Percentiles rank a stretch among this genome's conserved stretches.
These are phyloP conservation scores for Candida frijolesensis DNA, from an alignment of 1,139 yeast species.

Conservation along the genomic window DNA sequence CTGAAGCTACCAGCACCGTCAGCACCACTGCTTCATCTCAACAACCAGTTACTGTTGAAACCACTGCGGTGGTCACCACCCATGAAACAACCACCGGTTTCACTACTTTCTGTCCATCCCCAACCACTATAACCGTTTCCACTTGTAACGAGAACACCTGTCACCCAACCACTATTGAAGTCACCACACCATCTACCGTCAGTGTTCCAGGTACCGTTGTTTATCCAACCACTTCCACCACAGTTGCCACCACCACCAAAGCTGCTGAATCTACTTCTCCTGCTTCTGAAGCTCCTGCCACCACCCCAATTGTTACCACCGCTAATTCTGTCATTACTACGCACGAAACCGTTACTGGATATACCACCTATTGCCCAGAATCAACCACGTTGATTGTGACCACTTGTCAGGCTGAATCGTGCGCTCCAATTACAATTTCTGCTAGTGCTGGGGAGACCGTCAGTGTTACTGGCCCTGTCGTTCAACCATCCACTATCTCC, in stretches of 20 bases:
- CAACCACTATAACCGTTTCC: conserved; percentile 7
- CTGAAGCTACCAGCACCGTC: conserved; percentile 4
- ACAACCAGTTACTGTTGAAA: neutral
- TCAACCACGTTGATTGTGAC: conserved; percentile 9
- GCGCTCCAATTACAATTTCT: conserved; percentile 9
- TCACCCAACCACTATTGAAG: conserved; percentile 6
- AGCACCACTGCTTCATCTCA: conserved; percentile 4
- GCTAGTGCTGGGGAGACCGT: conserved; percentile 9
- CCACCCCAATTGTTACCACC: conserved; percentile 3
- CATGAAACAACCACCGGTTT: neutral
- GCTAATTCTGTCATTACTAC: conserved; percentile 4
- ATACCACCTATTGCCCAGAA: conserved; percentile 16
- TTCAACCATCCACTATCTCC: conserved; percentile 4
- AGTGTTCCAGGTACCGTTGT: conserved; percentile 12
- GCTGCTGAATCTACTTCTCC: conserved; percentile 2
- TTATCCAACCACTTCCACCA: conserved; percentile 6
- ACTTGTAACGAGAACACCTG: conserved; percentile 5
- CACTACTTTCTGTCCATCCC: conserved; percentile 6
- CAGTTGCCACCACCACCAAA: conserved; percentile 15
- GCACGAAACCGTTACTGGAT: conserved; percentile 10
- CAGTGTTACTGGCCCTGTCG: conserved; percentile 7
- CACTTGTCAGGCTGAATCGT: conserved; percentile 7
- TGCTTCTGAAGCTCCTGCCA: neutral
- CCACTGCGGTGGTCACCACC: neutral
- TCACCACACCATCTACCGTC: conserved; percentile 2